phyloP scores from a whole-genome alignment of 495 filamentous ascomycete species.

The Xylaria grammica region DNA sequence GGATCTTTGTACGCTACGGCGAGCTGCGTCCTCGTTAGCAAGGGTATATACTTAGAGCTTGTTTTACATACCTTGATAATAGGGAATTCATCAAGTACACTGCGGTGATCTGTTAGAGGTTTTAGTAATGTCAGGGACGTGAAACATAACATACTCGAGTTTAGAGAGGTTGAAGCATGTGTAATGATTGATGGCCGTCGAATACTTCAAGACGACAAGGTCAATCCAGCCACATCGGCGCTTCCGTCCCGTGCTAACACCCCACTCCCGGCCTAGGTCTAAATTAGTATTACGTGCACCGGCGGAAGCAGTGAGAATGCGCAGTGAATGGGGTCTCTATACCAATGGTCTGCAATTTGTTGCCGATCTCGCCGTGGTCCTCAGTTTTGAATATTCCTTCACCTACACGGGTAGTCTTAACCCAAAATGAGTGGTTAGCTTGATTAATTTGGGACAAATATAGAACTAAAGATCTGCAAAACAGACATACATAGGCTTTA shows the following conservation, averaged over 20 bases:
- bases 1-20: constrained; percentile 69
- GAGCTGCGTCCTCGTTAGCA: constrained; percentile 53
- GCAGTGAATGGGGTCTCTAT: neutral
- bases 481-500: constrained; percentile 66
- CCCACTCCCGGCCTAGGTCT: constrained; percentile 51
- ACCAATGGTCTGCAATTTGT: constrained; percentile 54
- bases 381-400: constrained; percentile 88
- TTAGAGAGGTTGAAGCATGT: constrained; percentile 82
- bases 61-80: constrained; percentile 56
- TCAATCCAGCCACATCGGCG: constrained; percentile 92
- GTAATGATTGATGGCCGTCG: constrained; percentile 72
- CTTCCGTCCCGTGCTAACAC: constrained; percentile 82
- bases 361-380: constrained; percentile 61
- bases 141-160: constrained; percentile 11
- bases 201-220: constrained; percentile 84
- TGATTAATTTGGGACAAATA: neutral
- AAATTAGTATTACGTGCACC: neutral
- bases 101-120: constrained; percentile 59
- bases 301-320: neutral
- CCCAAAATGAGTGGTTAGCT: neutral
- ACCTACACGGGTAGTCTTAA: constrained; percentile 70
- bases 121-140: neutral
- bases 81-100: constrained; percentile 77
- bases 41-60: neutral
- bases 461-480: too few species aligned